Percentiles rank a stretch among this genome's conserved stretches.
phyloP scores from a whole-genome alignment of 768 basidiomycete genomes.

The Paxillus ammoniavirescens region DNA sequence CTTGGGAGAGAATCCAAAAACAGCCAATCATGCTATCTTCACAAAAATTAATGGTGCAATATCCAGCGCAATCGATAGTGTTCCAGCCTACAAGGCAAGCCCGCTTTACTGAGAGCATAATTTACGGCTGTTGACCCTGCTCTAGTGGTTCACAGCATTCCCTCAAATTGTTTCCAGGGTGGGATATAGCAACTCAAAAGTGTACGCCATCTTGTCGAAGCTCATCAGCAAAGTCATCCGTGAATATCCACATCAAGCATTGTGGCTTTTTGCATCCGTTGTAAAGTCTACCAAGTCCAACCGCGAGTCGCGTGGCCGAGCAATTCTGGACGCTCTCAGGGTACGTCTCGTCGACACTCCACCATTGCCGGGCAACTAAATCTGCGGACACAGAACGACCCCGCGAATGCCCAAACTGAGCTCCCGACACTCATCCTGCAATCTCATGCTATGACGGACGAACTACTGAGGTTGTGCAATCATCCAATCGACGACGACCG shows the following conservation, averaged over 20 bases:
- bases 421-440: conserved; percentile 52
- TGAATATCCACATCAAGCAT: conserved; percentile 83
- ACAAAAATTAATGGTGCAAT: conserved; percentile 58
- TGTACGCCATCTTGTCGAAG: conserved; percentile 56
- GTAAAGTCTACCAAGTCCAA: conserved; percentile 75
- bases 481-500: conserved; percentile 41
- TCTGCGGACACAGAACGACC: conserved; percentile 34
- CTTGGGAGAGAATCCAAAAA: conserved; percentile 56
- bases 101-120: too few species aligned
- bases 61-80: conserved; percentile 49
- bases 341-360: conserved; percentile 35
- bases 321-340: conserved; percentile 56
- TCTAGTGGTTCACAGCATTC: conserved; percentile 92
- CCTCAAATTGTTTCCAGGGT: conserved; percentile 97
- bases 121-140: conserved; percentile 1
- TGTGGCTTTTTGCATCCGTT: conserved; percentile 91
- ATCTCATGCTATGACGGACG: conserved; percentile 61
- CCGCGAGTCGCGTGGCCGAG: conserved; percentile 57
- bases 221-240: conserved; percentile 75
- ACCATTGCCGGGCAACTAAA: background rate
- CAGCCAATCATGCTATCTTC: conserved; percentile 39
- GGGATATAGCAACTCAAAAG: conserved; percentile 63
- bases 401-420: conserved; percentile 38
- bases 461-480: conserved; percentile 68
- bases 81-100: conserved; percentile 79